A percentile compares a stretch with the other conserved stretches of the same genome.
phyloP scores from a whole-genome alignment of 768 basidiomycete genomes.

The Leccinum broughii region DNA sequence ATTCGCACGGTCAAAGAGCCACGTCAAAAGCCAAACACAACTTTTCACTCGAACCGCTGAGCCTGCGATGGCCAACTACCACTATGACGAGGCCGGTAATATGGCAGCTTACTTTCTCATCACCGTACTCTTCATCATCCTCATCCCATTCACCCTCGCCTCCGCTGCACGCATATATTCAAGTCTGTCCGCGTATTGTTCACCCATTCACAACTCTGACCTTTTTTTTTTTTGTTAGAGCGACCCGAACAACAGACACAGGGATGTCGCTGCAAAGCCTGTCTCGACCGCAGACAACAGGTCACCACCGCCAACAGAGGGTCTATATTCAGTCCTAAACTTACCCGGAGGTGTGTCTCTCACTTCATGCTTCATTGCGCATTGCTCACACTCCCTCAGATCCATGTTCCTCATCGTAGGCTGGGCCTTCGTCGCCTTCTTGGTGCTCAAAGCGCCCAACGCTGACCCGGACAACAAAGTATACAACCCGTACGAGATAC shows the following conservation, averaged over 20 bases:
- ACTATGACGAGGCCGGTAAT: constrained; percentile 83
- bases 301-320: constrained; percentile 44
- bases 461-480: constrained; percentile 63
- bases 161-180: constrained; percentile 39
- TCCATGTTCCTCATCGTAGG: constrained; percentile 61
- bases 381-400: constrained; percentile 36
- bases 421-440: constrained; percentile 70
- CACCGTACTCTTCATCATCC: constrained; percentile 81
- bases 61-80: constrained; percentile 67
- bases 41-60: background rate
- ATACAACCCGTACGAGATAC: constrained; percentile 94
- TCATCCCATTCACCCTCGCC: constrained; percentile 74
- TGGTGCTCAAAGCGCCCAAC: constrained; percentile 62
- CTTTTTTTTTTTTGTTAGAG: constrained; percentile 23
- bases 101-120: constrained; percentile 92
- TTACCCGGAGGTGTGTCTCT: constrained; percentile 50
- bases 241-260: constrained; percentile 30
- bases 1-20: constrained; percentile 26
- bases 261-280: constrained; percentile 65
- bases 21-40: constrained; percentile 10
- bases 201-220: background rate
- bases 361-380: background rate
- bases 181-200: constrained; percentile 41
- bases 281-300: constrained; percentile 52
- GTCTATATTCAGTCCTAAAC: constrained; percentile 47